Evolutionary conservation across 2,329 filamentous ascomycete genomes (phyloP), one percentile per base, ranked within the genome.

Genomic region (Atkinsonella hypoxylon): DNA sequence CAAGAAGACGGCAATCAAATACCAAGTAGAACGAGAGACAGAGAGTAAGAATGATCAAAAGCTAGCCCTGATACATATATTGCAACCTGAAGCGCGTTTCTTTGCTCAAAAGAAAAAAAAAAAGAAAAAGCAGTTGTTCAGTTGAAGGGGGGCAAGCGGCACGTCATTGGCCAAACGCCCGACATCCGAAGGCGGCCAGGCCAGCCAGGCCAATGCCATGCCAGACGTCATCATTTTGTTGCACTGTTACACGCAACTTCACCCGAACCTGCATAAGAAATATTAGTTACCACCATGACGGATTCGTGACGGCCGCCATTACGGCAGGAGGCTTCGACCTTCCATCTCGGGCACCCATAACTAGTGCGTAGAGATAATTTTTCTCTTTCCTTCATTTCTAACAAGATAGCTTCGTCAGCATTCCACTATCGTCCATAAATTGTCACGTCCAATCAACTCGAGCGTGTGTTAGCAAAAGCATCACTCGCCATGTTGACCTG

Each of bases 401-500:
- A 26, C 22, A 26, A 26, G 3, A 26, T 26, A 26, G 22, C 6
- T 26, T 26, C 22, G 10, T 36, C 32, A 36, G 39, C 39, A 41
- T n/a, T 11, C 9, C 18, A 41, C 18, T 44, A 22, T 30, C 42
- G 7, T 10, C 7, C 18, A 22, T 44, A 20, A 44, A 15, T 26
- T 26, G 20, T 44, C 18, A 11, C 9, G n/a, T 22, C 2, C 22
- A 30, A 11, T 41, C 15, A 9, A 18, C 39, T 4, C 18, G 2
- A 41, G n/a, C 18, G 39, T 10, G 11, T 7, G n/a, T n/a, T 17
- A n/a, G 12, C 34, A 22, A 39, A 17, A 22, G 2, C 17, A 17
- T 39, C n/a, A 38, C 31, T 12, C 45, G 56, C 45, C 51, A 65
- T 85, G 71, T 75, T 79, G 56, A 83, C 81, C 38, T 88, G 83